A percentile compares a stretch with the other conserved stretches of the same genome.
These are phyloP conservation scores for Coprinopsis strossmayeri DNA, from an alignment of 768 basidiomycete species.

Conservation along the genomic window DNA sequence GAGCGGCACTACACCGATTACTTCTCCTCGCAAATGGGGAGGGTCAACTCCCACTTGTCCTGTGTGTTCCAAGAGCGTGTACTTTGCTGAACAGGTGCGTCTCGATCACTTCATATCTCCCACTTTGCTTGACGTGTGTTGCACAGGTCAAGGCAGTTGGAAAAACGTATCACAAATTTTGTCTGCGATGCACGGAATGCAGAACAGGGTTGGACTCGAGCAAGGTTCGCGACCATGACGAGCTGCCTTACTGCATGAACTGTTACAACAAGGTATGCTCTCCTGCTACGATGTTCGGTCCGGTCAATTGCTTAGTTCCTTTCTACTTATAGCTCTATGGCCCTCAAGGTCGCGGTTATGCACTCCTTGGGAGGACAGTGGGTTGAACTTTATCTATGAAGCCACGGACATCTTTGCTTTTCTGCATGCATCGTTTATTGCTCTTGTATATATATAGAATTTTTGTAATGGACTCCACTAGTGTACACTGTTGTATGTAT, in stretches of 20 bases:
- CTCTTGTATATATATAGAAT: too few relatives aligned
- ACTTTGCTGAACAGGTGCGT: constrained; percentile 76
- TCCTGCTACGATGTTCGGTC: neutral
- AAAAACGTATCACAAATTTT: constrained; percentile 74
- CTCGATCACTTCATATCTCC: neutral
- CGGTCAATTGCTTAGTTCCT: neutral
- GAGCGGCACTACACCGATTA: constrained; percentile 3
- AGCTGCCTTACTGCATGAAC: constrained; percentile 58
- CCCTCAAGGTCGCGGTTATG: constrained; percentile 56
- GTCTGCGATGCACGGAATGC: constrained; percentile 73
- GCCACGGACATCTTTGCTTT: too few relatives aligned
- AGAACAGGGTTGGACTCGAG: constrained; percentile 63
- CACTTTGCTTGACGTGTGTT: constrained; percentile 1
- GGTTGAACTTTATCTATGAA: too few relatives aligned
- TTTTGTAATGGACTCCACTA: too few relatives aligned
- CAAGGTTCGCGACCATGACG: constrained; percentile 70
- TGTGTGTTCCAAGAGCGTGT: constrained; percentile 68
- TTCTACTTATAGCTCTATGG: constrained; percentile 28
- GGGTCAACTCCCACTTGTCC: constrained; percentile 57
- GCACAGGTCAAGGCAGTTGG: constrained; percentile 73
- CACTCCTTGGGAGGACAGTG: constrained; percentile 38
- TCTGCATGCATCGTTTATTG: too few relatives aligned
- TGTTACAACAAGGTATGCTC: constrained; percentile 62
- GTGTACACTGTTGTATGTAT: too few relatives aligned
- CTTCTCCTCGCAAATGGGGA: constrained; percentile 44